Evolutionary conservation across 345 rosid species (phyloP), one percentile per base, ranked within the genome.

Genomic region (Murraya paniculata): DNA sequence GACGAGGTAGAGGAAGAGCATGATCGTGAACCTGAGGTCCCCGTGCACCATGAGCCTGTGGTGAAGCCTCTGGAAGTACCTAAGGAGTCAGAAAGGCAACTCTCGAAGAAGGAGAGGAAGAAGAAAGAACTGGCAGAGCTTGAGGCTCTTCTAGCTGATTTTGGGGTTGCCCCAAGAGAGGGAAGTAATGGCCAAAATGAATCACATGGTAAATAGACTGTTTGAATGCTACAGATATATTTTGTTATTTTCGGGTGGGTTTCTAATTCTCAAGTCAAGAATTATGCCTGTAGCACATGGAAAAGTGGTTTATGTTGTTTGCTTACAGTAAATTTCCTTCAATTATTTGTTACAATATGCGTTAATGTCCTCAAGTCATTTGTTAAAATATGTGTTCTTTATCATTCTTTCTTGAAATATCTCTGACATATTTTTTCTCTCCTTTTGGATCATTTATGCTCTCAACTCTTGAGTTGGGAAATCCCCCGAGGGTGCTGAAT

Each of bases 71-170:
- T 88, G 71, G 93, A 84, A 82, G 87, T 80, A 36, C 86, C 86
- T 22, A 94, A 90, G 82, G 97, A 94, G 77, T 61, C 94, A 74
- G 98, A 92, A 75, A 94, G 91, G 78, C 97, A 94, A 61, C 98
- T 94, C 74, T 92, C 98, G 2, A 94, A 94, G 82, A 94, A 92
- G 83, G 98, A 94, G 87, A 84, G 78, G 85, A 94, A 92, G 80
- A 94, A 91, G 84, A 92, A 94, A 80, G 98, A 89, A 78, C 97
- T 94, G 84, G 97, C 84, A 25, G 98, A 94, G 84, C 95, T 94
- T 69, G 98, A 94, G 61, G 98, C 95, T 58, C 82, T 94, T 83
- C 84, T 94, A 41, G 98, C 97, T 78, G 95, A 92, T 78, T 86
- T 94, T 75, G 94, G 90, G 39, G 87, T 86, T 72, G 22, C 86